phyloP scores from a whole-genome alignment of 495 filamentous ascomycete species.

The Xylaria telfairii region DNA sequence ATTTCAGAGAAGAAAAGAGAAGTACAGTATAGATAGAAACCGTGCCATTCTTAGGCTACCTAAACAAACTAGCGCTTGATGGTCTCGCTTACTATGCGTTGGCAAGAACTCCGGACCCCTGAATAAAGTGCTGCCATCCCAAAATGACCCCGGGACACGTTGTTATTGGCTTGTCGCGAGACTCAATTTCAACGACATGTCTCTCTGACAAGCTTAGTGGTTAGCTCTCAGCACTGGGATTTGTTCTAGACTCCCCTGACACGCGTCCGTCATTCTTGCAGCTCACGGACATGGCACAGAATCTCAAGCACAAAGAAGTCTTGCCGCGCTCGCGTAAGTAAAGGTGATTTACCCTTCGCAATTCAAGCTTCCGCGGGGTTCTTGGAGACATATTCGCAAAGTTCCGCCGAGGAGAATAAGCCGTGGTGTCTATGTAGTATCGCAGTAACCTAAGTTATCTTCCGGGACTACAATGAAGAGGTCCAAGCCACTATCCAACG shows the following conservation, averaged over 20 bases:
- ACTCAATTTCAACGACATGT: not conserved
- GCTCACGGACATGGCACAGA: not conserved
- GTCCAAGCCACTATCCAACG: not conserved
- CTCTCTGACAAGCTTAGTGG: not conserved
- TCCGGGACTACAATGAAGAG: not conserved
- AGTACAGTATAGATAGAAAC: not conserved
- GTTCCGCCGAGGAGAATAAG: not conserved
- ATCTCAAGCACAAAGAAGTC: not conserved
- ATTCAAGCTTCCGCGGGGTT: not conserved
- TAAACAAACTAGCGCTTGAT: not conserved
- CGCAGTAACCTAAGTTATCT: not conserved
- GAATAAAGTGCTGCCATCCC: not conserved
- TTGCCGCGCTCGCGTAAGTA: not conserved
- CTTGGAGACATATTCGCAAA: not conserved
- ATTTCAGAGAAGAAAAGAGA: not conserved
- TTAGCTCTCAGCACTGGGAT: not conserved
- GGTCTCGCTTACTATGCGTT: not conserved
- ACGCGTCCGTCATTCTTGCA: not conserved
- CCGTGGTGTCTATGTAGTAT: not conserved
- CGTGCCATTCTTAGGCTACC: not conserved
- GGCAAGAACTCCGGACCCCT: not conserved
- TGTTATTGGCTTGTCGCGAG: not conserved
- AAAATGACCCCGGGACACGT: not conserved
- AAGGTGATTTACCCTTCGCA: not conserved
- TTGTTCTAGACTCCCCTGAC: not conserved